Percentiles rank a stretch among this genome's conserved stretches.
Conservation (phyloP, 768 basidiomycete genomes). For the Kondoa subrosea region DNA sequence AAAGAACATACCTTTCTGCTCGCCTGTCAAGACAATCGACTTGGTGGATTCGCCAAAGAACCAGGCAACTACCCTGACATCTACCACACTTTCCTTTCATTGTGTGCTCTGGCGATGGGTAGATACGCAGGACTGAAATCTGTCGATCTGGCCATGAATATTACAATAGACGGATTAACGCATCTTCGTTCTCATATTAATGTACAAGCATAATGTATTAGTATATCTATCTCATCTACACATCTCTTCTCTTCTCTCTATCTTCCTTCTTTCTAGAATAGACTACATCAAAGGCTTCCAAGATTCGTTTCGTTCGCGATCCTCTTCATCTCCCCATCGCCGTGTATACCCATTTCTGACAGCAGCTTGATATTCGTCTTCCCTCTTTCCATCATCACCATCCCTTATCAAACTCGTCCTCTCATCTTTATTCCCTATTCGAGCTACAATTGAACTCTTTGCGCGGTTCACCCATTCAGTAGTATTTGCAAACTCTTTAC, state of each 20-base stretch:
- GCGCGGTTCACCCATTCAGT: not conserved
- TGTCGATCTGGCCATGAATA: constrained; percentile 55
- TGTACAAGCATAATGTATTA: too few species aligned
- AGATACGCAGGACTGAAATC: constrained; percentile 42
- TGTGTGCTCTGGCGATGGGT: constrained; percentile 62
- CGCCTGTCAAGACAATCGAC: constrained; percentile 57
- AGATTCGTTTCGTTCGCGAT: not conserved
- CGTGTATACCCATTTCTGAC: not conserved
- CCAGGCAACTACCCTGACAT: constrained; percentile 73
- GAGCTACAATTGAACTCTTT: not conserved
- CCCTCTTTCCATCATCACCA: not conserved
- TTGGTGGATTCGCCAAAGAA: constrained; percentile 73
- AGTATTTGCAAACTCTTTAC: not conserved
- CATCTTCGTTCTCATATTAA: not conserved
- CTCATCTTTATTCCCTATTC: not conserved
- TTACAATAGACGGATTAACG: not conserved
- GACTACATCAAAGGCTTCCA: not conserved
- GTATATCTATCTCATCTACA: too few species aligned
- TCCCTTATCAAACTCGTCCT: not conserved
- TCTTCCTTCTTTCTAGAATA: too few species aligned
- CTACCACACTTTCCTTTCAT: constrained; percentile 80
- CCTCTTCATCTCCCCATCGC: not conserved
- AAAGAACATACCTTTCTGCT: constrained; percentile 33
- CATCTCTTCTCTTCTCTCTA: too few species aligned
- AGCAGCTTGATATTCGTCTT: not conserved